Evolutionary conservation across 768 basidiomycete genomes (phyloP), one percentile per base, ranked within the genome.

Genomic region (Termitomyces sp.): DNA sequence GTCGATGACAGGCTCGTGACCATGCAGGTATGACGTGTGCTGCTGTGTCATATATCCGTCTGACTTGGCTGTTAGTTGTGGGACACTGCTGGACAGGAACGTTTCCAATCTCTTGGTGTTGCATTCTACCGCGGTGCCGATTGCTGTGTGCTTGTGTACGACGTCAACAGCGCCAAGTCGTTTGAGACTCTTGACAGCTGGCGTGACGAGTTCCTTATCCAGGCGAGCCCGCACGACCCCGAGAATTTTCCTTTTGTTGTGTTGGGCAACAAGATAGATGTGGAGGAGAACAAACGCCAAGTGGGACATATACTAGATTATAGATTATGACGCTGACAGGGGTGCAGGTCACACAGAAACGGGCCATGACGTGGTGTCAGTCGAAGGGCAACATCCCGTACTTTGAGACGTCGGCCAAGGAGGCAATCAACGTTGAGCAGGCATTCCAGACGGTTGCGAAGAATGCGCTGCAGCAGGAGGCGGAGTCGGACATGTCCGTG

Each of bases 191-290:
- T 99, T 47, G 97, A 98, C 74, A 95, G 94, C 69, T 99, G 97
- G 97, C 83, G 97, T 59, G 97, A 99, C 72, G 97, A 99, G 72
- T 99, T 99, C 74, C 84, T 99, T 64, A 97, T 99, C 65, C 90
- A 99, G 76, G 97, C 97, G 11, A 94, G 92, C 68, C 97, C 97
- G 44, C 94, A 96, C 69, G 96, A 98, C 72, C 95, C 97, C 40
- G 97, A 98, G 81, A 98, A 98, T 78, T 99, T 99, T 73, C 97
- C 97, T 6, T 99, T 99, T 67, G 95, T 99, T 55, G 96, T 99
- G 12, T 76, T 99, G 58, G 97, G 97, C n/a, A 99, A 99, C 78
- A 99, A 99, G 92, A 96, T 99, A 70, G 97, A 99, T 70, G 92
- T 98, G 66, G 97, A 98, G 76, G 97, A 98, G 78, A 90, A 87